phyloP scores from a whole-genome alignment of 495 filamentous ascomycete genomes.

The Penicillium diatomitis region DNA sequence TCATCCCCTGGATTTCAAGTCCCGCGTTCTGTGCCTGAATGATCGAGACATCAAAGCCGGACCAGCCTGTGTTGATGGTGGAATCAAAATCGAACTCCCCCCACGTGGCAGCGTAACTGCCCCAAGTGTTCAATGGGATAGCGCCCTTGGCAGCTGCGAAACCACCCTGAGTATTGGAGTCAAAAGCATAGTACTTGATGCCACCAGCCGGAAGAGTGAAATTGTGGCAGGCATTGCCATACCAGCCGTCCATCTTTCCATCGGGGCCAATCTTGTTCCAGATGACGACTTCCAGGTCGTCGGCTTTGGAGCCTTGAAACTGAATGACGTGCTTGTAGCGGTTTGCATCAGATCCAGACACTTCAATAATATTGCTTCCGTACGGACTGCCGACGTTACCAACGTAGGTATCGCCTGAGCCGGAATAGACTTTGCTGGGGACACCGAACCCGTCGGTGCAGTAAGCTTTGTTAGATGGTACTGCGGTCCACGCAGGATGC shows the following conservation, averaged over 20 bases:
- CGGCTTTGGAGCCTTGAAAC: slow-evolving; percentile 30
- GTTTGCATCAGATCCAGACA: slow-evolving; percentile 20
- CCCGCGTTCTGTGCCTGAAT: slow-evolving; percentile 28
- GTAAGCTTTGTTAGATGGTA: slow-evolving; percentile 14
- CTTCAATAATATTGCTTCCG: slow-evolving; percentile 43
- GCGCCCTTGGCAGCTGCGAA: slow-evolving; percentile 24
- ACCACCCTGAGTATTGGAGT: slow-evolving; percentile 34
- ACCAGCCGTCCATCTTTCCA: slow-evolving; percentile 31
- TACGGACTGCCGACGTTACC: slow-evolving; percentile 45
- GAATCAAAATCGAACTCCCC: slow-evolving; percentile 35
- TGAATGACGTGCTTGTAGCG: slow-evolving; percentile 39
- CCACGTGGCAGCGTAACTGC: slow-evolving; percentile 34
- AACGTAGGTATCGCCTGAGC: slow-evolving; percentile 26
- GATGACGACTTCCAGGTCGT: slow-evolving; percentile 33
- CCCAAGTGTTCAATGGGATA: slow-evolving; percentile 22
- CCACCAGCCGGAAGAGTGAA: slow-evolving; percentile 34
- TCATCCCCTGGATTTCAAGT: slow-evolving; percentile 26
- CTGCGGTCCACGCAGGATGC: slow-evolving; percentile 14
- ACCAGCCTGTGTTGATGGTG: slow-evolving; percentile 27
- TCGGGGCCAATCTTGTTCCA: slow-evolving; percentile 45
- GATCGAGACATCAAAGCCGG: slow-evolving; percentile 34
- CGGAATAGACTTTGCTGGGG: slow-evolving; percentile 15
- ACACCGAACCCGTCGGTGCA: slow-evolving; percentile 24
- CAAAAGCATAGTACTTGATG: slow-evolving; percentile 38
- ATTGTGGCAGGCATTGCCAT: slow-evolving; percentile 27